phyloP scores from a whole-genome alignment of 192 early-diverging fungal species.

The Umbelopsis sp. region DNA sequence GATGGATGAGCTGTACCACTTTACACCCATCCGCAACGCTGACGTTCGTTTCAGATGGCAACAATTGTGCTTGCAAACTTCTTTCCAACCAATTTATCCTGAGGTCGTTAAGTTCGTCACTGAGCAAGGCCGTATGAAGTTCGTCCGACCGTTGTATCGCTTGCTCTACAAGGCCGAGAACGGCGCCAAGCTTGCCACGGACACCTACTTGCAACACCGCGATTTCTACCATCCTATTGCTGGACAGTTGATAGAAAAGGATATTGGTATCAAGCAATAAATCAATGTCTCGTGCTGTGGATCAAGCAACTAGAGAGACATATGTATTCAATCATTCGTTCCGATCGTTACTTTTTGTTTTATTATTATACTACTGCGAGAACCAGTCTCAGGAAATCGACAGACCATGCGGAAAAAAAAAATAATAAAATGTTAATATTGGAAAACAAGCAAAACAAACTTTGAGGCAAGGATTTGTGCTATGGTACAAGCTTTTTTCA shows the following conservation, averaged over 20 bases:
- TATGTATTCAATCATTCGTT: not conserved
- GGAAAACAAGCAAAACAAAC: not conserved
- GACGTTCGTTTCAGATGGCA: constrained; percentile 93
- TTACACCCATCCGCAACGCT: constrained; percentile 73
- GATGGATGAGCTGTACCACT: constrained; percentile 74
- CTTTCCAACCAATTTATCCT: constrained; percentile 75
- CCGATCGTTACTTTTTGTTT: not conserved
- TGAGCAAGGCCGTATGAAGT: constrained; percentile 96
- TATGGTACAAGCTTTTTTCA: not conserved
- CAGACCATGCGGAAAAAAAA: not conserved
- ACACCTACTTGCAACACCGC: constrained; percentile 77
- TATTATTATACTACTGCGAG: not conserved
- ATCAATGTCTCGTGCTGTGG: not conserved
- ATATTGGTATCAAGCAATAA: constrained; percentile 56
- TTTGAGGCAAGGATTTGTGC: not conserved
- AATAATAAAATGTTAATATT: not conserved
- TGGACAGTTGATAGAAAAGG: constrained; percentile 85
- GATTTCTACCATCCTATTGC: constrained; percentile 95
- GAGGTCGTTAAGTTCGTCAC: constrained; percentile 79
- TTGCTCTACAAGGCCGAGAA: constrained; percentile 67
- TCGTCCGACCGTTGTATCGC: constrained; percentile 82
- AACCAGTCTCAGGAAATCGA: not conserved
- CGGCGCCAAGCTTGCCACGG: constrained; percentile 71
- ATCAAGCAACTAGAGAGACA: not conserved
- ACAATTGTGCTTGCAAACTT: constrained; percentile 73